Evolutionary conservation across 306 rosid species (phyloP).

Genomic region (Elaeagnus macrophylla): DNA sequence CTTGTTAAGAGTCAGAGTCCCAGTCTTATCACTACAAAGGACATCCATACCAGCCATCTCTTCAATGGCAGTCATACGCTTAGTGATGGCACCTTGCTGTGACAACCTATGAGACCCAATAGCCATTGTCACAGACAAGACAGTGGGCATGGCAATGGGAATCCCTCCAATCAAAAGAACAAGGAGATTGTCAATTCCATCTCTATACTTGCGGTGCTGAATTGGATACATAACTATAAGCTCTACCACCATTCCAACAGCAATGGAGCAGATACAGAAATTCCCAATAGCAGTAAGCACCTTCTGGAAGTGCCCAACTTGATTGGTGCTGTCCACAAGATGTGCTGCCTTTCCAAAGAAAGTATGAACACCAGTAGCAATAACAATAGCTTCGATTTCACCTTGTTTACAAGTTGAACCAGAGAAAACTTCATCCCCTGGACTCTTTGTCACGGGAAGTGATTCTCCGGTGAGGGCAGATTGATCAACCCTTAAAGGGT

Average conservation of each 20-base stretch:
- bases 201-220: constrained; percentile 73
- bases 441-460: constrained; percentile 80
- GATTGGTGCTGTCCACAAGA: constrained; percentile 93
- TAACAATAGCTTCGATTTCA: constrained; percentile 91
- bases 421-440: constrained; percentile 94
- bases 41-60: constrained; percentile 99
- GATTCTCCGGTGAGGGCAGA: constrained; percentile 98
- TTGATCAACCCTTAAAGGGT: constrained; percentile 84
- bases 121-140: constrained; percentile 97
- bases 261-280: constrained; percentile 94
- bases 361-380: constrained; percentile 98
- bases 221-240: constrained; percentile 92
- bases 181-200: constrained; percentile 88
- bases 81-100: constrained; percentile 96
- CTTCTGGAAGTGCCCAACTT: constrained; percentile 98
- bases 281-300: constrained; percentile 93
- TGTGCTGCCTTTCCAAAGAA: constrained; percentile 99
- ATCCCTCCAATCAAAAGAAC: constrained; percentile 98
- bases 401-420: constrained; percentile 99
- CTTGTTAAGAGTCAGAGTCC: constrained; percentile 95
- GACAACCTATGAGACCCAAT: constrained; percentile 96
- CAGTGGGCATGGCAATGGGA: constrained; percentile 99
- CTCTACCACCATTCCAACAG: constrained; percentile 81
- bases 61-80: constrained; percentile 98
- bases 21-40: constrained; percentile 97